Conservation (phyloP, 176 grass and related monocot genomes). For the Hyparrhenia diplandra region DNA sequence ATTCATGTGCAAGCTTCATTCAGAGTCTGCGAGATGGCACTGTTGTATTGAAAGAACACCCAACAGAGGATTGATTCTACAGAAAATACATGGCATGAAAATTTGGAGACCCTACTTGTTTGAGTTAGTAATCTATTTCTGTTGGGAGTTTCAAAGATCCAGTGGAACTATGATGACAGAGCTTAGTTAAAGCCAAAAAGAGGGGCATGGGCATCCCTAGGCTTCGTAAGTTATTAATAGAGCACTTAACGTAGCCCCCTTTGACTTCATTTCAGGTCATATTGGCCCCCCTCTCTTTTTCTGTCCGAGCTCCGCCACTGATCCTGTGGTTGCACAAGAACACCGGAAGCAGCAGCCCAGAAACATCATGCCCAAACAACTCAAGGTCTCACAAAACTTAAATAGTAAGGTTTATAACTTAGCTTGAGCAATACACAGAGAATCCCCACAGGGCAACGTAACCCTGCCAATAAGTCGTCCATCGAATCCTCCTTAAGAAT, state of each 20-base stretch:
- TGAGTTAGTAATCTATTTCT: background rate
- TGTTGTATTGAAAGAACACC: background rate
- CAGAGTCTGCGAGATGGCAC: background rate
- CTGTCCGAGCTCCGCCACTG: too few species aligned
- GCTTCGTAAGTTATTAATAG: too few species aligned
- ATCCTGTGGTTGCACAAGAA: background rate
- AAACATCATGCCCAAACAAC: background rate
- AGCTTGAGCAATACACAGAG: background rate
- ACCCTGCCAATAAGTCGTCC: background rate
- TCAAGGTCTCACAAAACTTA: background rate
- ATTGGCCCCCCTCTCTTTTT: too few species aligned
- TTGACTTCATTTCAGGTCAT: too few species aligned
- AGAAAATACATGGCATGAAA: background rate
- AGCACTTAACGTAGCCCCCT: too few species aligned
- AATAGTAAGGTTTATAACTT: background rate
- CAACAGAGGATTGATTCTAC: background rate
- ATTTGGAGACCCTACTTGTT: background rate
- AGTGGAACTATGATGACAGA: too few species aligned
- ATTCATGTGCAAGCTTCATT: background rate
- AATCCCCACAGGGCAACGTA: background rate
- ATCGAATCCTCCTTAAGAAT: slow-evolving; percentile 11
- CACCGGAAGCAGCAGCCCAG: background rate
- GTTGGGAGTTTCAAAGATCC: background rate
- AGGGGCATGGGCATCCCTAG: too few species aligned
- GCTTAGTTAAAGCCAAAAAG: too few species aligned